These are phyloP conservation scores for Colletotrichum noveboracense DNA, from an alignment of 2,329 filamentous ascomycete species.

Conservation along the genomic window DNA sequence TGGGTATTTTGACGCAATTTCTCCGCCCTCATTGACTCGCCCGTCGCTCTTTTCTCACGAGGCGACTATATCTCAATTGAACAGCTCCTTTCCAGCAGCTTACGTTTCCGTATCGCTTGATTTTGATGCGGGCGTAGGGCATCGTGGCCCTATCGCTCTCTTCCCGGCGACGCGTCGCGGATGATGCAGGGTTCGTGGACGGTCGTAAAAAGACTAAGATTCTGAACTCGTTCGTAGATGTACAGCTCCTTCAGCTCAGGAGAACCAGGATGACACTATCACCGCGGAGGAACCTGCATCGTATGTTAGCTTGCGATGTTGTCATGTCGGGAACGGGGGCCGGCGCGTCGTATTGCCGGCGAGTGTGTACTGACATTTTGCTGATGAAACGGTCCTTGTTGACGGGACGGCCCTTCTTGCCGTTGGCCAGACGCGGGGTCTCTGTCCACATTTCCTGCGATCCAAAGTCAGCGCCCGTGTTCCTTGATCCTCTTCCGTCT, in stretches of 20 bases:
- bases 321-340: not conserved
- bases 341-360: slow-evolving; percentile 2
- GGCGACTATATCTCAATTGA: not conserved
- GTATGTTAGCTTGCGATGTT: not conserved
- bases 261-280: slow-evolving; percentile 89
- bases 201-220: slow-evolving; percentile 1
- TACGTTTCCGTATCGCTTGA: not conserved
- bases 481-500: not conserved
- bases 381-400: slow-evolving; percentile 99
- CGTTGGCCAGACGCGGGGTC: slow-evolving; percentile 79
- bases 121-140: not conserved
- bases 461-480: not conserved
- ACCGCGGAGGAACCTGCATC: slow-evolving; percentile 77
- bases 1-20: slow-evolving; percentile 13
- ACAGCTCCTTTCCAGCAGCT: not conserved
- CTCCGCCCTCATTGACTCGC: not conserved
- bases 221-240: not conserved
- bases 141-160: not conserved
- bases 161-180: not conserved
- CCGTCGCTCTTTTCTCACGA: not conserved
- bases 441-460: slow-evolving; percentile 95
- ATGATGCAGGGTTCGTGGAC: not conserved
- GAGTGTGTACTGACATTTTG: slow-evolving; percentile 77
- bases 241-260: slow-evolving; percentile 61
- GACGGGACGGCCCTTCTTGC: slow-evolving; percentile 87